Conservation (phyloP, 1,139 yeast genomes). For the Entelexis sorbosivorans region DNA sequence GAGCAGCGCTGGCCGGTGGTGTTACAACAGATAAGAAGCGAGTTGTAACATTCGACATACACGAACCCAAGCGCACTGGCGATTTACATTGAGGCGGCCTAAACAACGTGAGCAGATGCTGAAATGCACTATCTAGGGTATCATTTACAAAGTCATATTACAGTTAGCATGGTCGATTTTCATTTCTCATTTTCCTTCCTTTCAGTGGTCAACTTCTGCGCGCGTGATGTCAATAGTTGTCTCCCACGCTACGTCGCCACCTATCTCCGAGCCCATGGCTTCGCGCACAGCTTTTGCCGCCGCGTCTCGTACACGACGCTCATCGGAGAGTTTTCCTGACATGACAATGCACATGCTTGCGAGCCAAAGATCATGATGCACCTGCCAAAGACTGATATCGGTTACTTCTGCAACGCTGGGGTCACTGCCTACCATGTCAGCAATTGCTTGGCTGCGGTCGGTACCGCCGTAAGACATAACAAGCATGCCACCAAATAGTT, state of each 20-base stretch:
- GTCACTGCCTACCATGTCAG: slow-evolving; percentile 24
- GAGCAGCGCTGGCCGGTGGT: too few species aligned
- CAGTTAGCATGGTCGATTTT: too few species aligned
- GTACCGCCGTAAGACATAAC: slow-evolving; percentile 37
- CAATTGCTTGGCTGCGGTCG: slow-evolving; percentile 29
- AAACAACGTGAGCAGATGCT: too few species aligned
- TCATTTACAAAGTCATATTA: too few species aligned
- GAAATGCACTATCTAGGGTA: too few species aligned
- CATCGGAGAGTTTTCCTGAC: slow-evolving; percentile 30
- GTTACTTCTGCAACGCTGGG: slow-evolving; percentile 29
- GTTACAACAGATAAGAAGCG: too few species aligned
- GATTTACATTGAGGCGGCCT: too few species aligned
- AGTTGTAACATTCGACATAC: too few species aligned
- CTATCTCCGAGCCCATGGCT: slow-evolving; percentile 26
- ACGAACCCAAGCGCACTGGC: too few species aligned
- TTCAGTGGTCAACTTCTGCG: slow-evolving; percentile 7
- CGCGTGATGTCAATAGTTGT: slow-evolving; percentile 33
- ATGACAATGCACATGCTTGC: slow-evolving; percentile 32
- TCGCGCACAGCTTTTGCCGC: slow-evolving; percentile 26
- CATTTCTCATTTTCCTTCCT: too few species aligned
- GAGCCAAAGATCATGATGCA: slow-evolving; percentile 36
- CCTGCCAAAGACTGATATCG: slow-evolving; percentile 35
- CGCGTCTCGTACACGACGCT: slow-evolving; percentile 28
- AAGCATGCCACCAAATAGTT: slow-evolving; percentile 36
- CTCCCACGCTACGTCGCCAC: slow-evolving; percentile 30